Evolutionary conservation across 1,284 basidiomycete species (phyloP), one percentile per base, ranked within the genome.

Genomic region (Cryptococcus sp.): DNA sequence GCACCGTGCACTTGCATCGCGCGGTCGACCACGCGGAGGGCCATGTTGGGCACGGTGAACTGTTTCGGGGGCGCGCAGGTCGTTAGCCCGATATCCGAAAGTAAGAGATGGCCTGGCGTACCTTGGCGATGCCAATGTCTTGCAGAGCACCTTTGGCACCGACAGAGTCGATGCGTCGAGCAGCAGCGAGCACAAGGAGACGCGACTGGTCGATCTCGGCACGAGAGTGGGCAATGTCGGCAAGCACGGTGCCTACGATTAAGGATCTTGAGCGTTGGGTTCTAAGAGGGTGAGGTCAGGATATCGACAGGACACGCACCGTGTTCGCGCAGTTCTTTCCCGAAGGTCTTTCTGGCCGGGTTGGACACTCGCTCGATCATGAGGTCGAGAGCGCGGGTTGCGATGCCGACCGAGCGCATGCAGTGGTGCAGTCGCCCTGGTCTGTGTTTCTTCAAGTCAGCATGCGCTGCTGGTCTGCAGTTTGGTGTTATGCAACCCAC

Each of bases 371-470:
- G 85, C 62, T 87, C 83, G 47, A 98, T 82, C 84, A 98, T 86
- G 48, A 90, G 79, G 69, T 97, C 91, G 56, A 98, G 80, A 1
- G 95, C 89, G 24, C 84, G 82, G 60, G 88, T 86, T 1, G 94
- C 96, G 23, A 84, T 83, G 43, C 95, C 95, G 60, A 98, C 89
- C 20, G 91, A 90, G 46, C 95, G 86, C 95, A 98, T 98, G 81
- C 93, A 96, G 77, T 98, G 95, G 75, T 98, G 95, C 67, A 98
- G 89, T 55, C 96, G 87, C 23, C 95, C 95, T 55, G 95, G 95
- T 46, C 89, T 88, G 63, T 45, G 46, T 16, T n/a, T 16, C 28
- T 33, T n/a, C 24, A 1, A 1, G 44, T 63, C 52, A 59, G 55
- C 53, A 23, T 45, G 24, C 13, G 51, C n/a, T 42, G 9, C 39